These are phyloP conservation scores for Xerocomus amazonicus DNA, from an alignment of 1,284 basidiomycete genomes.

Conservation along the genomic window DNA sequence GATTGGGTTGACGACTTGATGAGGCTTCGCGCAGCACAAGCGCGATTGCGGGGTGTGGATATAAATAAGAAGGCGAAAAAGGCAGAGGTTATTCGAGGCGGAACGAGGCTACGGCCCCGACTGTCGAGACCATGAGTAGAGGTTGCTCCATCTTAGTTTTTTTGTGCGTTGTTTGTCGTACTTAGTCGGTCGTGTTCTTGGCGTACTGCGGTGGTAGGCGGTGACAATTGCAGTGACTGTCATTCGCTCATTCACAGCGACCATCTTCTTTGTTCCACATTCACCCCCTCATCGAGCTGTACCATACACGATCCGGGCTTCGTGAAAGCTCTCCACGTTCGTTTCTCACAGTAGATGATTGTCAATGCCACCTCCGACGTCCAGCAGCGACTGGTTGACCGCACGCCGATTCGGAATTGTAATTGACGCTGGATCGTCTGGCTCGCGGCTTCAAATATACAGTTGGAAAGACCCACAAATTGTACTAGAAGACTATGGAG, in stretches of 20 bases:
- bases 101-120: constrained; percentile 32
- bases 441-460: constrained; percentile 95
- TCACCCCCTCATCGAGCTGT: neutral
- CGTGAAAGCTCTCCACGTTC: constrained; percentile 23
- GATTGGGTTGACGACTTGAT: constrained; percentile 68
- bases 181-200: neutral
- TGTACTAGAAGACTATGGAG: constrained; percentile 44
- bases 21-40: constrained; percentile 42
- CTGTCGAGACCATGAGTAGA: constrained; percentile 17
- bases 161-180: neutral
- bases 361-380: constrained; percentile 70
- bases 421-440: constrained; percentile 97
- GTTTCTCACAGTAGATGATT: constrained; percentile 27
- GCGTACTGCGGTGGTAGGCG: neutral
- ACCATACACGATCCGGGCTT: constrained; percentile 18
- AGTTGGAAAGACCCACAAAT: constrained; percentile 87
- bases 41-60: constrained; percentile 26
- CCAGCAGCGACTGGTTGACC: constrained; percentile 66
- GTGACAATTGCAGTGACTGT: constrained; percentile 1
- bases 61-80: constrained; percentile 19
- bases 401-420: constrained; percentile 91
- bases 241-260: neutral
- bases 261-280: neutral
- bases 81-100: constrained; percentile 18
- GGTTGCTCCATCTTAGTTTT: constrained; percentile 13